A percentile compares a stretch with the other conserved stretches of the same genome.
Evolutionary conservation across 768 basidiomycete species (phyloP).

Genomic region (Auriscalpium vulgare): DNA sequence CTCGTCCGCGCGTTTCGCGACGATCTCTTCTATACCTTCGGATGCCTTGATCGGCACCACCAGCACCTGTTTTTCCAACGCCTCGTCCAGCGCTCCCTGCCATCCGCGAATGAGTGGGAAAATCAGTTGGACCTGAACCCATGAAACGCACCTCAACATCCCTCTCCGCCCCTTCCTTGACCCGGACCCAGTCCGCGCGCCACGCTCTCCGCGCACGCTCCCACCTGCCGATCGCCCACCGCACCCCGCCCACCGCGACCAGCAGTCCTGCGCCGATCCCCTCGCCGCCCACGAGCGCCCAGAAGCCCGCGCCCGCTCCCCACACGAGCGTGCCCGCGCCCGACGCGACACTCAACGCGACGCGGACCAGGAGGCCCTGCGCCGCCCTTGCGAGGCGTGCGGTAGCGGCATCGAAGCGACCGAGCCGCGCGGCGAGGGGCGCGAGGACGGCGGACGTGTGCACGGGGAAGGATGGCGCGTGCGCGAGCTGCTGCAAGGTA

Average conservation of each 20-base stretch:
- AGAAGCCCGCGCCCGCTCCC: slow-evolving; percentile 1
- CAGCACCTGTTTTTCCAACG: slow-evolving; percentile 13
- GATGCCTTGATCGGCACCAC: slow-evolving; percentile 13
- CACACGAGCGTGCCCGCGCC: slow-evolving; percentile 16
- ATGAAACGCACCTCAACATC: slow-evolving; percentile 17
- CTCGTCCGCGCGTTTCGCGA: slow-evolving; percentile 7
- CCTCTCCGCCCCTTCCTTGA: slow-evolving; percentile 20
- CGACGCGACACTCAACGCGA: slow-evolving; percentile 7
- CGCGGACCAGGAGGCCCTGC: slow-evolving; percentile 17
- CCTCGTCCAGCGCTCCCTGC: slow-evolving; percentile 8
- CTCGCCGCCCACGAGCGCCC: neutral
- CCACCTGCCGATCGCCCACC: slow-evolving; percentile 22
- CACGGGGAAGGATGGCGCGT: slow-evolving; percentile 8
- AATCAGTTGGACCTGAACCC: no score
- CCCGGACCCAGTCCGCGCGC: slow-evolving; percentile 22
- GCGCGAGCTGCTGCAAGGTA: slow-evolving; percentile 11
- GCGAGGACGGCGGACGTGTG: slow-evolving; percentile 8
- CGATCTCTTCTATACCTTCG: slow-evolving; percentile 13
- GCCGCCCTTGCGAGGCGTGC: slow-evolving; percentile 17
- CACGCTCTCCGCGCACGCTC: slow-evolving; percentile 19
- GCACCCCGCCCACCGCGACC: slow-evolving; percentile 10
- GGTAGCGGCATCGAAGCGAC: slow-evolving; percentile 9
- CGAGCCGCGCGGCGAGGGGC: slow-evolving; percentile 11
- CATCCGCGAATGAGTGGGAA: neutral
- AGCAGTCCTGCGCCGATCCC: slow-evolving; percentile 16